phyloP scores from a whole-genome alignment of 495 filamentous ascomycete species.

The Penicillium cosmopolitanum region DNA sequence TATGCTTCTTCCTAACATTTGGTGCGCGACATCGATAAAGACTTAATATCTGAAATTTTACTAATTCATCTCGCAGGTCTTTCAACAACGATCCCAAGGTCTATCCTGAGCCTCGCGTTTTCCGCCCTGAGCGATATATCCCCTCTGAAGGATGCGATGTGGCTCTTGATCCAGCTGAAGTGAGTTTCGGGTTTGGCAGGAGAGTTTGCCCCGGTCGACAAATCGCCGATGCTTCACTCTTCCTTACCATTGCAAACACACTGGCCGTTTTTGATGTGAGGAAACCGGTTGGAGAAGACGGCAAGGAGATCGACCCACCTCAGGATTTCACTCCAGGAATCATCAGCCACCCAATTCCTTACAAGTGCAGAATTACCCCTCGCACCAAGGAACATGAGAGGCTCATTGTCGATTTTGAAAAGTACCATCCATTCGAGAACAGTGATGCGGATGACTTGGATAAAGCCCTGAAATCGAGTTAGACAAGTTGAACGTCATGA shows the following conservation, averaged over 20 bases:
- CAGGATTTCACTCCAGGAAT: slow-evolving; percentile 18
- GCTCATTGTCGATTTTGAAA: slow-evolving; percentile 12
- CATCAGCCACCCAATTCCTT: slow-evolving; percentile 15
- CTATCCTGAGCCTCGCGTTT: slow-evolving; percentile 32
- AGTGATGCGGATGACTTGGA: slow-evolving; percentile 7
- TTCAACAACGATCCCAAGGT: slow-evolving; percentile 38
- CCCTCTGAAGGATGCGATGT: slow-evolving; percentile 2
- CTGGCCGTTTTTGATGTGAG: slow-evolving; percentile 42
- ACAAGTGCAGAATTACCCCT: slow-evolving; percentile 11
- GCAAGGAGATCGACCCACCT: slow-evolving; percentile 13
- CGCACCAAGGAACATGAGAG: slow-evolving; percentile 13
- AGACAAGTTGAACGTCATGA: not conserved
- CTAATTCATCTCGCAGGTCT: slow-evolving; percentile 20
- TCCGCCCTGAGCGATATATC: slow-evolving; percentile 37
- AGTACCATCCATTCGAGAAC: slow-evolving; percentile 5
- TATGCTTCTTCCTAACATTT: slow-evolving; percentile 50
- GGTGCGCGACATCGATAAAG: slow-evolving; percentile 27
- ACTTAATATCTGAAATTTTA: not conserved
- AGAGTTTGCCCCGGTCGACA: slow-evolving; percentile 37
- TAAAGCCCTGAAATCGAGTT: not conserved
- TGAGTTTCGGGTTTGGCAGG: slow-evolving; percentile 37
- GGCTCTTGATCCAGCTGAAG: slow-evolving; percentile 30
- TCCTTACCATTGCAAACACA: slow-evolving; percentile 31
- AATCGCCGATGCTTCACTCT: slow-evolving; percentile 35
- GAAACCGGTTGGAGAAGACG: slow-evolving; percentile 21